Conservation (phyloP, 164 flowering plant species). For the Annona squamosa region DNA sequence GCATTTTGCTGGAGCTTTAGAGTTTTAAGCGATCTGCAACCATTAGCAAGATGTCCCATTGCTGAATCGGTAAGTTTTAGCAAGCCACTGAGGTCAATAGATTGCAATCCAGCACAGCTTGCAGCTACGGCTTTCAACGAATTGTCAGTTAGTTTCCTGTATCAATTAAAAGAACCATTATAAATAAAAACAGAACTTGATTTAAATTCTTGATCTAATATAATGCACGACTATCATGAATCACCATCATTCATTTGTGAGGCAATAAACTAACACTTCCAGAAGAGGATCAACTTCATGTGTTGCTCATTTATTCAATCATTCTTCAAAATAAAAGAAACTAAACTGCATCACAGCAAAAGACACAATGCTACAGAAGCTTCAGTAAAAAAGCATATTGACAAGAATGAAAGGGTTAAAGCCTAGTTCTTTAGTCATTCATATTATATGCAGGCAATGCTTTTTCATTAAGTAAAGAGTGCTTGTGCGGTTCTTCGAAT, state of each 20-base stretch:
- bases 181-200: background rate
- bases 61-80: slow-evolving; percentile 62
- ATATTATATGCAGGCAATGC: too few relatives aligned
- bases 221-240: background rate
- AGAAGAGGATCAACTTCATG: background rate
- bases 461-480: too few relatives aligned
- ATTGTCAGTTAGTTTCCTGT: slow-evolving; percentile 72
- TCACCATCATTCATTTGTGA: slow-evolving; percentile 1
- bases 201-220: background rate
- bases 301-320: too few relatives aligned
- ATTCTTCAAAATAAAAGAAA: too few relatives aligned
- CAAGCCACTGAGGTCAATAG: slow-evolving; percentile 55
- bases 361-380: background rate
- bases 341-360: background rate
- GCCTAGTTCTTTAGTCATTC: background rate
- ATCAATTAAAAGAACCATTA: slow-evolving; percentile 13
- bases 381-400: background rate
- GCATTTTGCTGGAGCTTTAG: slow-evolving; percentile 49
- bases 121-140: slow-evolving; percentile 55
- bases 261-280: background rate
- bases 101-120: slow-evolving; percentile 44
- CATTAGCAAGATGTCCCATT: slow-evolving; percentile 61
- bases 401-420: background rate
- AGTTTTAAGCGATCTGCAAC: slow-evolving; percentile 45
- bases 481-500: too few relatives aligned